Evolutionary conservation across 2,329 filamentous ascomycete genomes (phyloP), one percentile per base, ranked within the genome.

Genomic region (Lachnellula hyalina): DNA sequence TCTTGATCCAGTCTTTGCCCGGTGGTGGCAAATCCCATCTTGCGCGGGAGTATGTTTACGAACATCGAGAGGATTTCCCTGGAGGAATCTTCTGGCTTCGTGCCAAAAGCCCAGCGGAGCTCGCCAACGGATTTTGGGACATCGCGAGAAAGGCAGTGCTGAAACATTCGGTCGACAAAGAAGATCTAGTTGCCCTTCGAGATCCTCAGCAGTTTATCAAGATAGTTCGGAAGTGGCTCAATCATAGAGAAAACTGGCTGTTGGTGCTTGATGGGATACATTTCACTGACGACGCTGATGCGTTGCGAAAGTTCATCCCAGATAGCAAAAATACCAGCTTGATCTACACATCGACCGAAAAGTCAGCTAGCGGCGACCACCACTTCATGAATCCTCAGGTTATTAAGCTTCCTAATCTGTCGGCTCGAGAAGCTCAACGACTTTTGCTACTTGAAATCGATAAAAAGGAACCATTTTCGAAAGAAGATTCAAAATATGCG

Each of bases 11-110:
- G 59, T 82, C 82, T 36, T 79, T 84, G 40, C 81, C 84, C 2
- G 86, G 86, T 1, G 81, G 81, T 14, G 86, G 86, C 2, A 89
- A 89, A 69, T 84, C 83, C 1, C 85, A 88, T 63, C 72, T 89
- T 14, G 84, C 84, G 28, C 77, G 85, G 3, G 77, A 89, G 67
- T 89, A 88, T 65, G 78, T 86, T 32, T 86, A 83, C 62, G 68
- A 74, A 4, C 79, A 87, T 62, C 79, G 75, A 36, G 70, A 75
- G 4, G 73, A 80, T 56, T 89, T 85, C 61, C 78, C 80, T 0
- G 84, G 84, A 1, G 86, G 86, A 1, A 76, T 87, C 44, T 89
- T 86, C 67, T 89, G 86, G 86, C 77, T 88, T 15, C 78, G 83
- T 48, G 82, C 83, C 8, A 85, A 83, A 60, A 82, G 80, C 1